These are phyloP conservation scores for Apiosordaria backusii DNA, from an alignment of 495 filamentous ascomycete genomes.

Conservation along the genomic window DNA sequence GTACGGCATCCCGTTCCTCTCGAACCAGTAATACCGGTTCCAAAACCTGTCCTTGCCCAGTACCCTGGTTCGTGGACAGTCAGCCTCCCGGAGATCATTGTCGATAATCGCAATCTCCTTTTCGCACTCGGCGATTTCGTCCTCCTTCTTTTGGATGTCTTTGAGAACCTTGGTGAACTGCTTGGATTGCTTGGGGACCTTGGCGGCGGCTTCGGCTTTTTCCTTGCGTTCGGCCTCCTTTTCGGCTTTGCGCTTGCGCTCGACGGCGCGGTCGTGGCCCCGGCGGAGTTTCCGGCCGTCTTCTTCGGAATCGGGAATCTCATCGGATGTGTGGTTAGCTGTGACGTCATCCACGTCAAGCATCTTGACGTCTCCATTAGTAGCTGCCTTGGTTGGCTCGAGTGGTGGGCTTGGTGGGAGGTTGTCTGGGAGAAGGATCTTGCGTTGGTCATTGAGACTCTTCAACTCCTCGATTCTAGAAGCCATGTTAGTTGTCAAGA, in stretches of 20 bases:
- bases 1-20: conserved; percentile 97
- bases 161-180: conserved; percentile 82
- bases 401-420: conserved; percentile 62
- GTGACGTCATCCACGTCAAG: conserved; percentile 59
- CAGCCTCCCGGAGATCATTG: conserved; percentile 87
- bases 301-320: conserved; percentile 57
- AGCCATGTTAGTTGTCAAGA: conserved; percentile 20
- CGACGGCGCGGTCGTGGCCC: conserved; percentile 69
- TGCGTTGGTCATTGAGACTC: conserved; percentile 77
- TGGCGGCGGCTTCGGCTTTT: conserved; percentile 76
- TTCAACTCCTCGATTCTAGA: conserved; percentile 77
- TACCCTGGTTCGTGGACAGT: conserved; percentile 83
- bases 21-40: conserved; percentile 99
- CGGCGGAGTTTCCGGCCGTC: conserved; percentile 68
- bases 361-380: conserved; percentile 57
- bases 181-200: conserved; percentile 75
- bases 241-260: conserved; percentile 81
- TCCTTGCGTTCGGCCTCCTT: conserved; percentile 74
- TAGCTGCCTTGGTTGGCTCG: conserved; percentile 42
- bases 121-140: conserved; percentile 72
- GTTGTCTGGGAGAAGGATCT: conserved; percentile 75
- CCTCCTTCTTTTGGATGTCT: conserved; percentile 82
- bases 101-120: conserved; percentile 79
- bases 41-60: conserved; percentile 93
- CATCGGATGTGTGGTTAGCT: conserved; percentile 42